Base-by-base conservation (phyloP, 768 basidiomycete species). In the Russula compacta region DNA sequence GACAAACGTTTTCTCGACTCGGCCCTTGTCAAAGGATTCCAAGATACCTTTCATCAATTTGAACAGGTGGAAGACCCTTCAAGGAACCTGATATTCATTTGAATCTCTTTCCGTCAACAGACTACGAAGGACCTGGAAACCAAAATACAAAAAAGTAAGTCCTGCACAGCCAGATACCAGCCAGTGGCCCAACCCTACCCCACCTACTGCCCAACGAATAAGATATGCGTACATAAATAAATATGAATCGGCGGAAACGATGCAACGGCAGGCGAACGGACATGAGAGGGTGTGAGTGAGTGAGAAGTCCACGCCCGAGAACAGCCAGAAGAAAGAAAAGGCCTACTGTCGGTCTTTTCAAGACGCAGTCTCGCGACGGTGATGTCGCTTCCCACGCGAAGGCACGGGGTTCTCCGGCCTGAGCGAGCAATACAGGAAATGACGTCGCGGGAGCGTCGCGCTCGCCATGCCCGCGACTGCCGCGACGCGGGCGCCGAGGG, bases 351-450 rank as follows among this genome's bases (percentile, higher is more conserved):
- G n/a, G n/a, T n/a, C n/a, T n/a, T 29, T 29, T 56, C 43, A 61
- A 24, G 43, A 47, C 3, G 24, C 43, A 1, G 48, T 61, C 21
- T 61, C 60, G 19, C 49, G 60, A 46, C 55, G 49, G 8, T 52
- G 40, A 57, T 61, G 55, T 35, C 60, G 55, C 19, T 61, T 49
- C 29, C 60, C 60, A 17, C 63, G 54, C 39, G 64, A 50, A 11
- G 63, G 82, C 39, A 73, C 67, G 0, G 76, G 67, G 32, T 74
- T 71, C 66, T 91, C 89, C 6, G 79, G 77, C 67, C 85, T 88
- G 58, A 93, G 74, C 1, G 83, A 79, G 71, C 91, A 92, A 68
- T 87, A 93, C 21, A 93, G 75, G 72, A 93, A 93, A 72, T 93
- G 90, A 6, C 91, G 80, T 12, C 89, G 81, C 10, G 91, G 87